Percentiles rank a stretch among this genome's conserved stretches.
phyloP scores from a whole-genome alignment of 805 yeast species.

The Metschnikowia gelsemii region DNA sequence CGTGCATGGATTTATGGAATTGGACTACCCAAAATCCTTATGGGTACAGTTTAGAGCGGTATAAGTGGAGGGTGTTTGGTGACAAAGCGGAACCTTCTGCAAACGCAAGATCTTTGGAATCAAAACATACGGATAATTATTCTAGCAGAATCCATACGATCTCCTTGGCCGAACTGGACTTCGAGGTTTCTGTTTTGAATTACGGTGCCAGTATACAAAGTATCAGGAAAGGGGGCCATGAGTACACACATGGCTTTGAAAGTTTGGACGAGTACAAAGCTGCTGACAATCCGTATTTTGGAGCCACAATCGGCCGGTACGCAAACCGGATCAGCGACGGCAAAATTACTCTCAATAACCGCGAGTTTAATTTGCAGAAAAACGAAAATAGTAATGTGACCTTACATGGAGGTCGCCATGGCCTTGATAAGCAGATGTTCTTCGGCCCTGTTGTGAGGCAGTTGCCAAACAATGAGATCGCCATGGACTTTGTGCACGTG shows the following conservation, averaged over 20 bases:
- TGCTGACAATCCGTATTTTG: slow-evolving; percentile 48
- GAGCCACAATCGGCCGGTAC: slow-evolving; percentile 64
- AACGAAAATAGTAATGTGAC: slow-evolving; percentile 39
- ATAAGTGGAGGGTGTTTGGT: slow-evolving; percentile 32
- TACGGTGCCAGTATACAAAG: slow-evolving; percentile 53
- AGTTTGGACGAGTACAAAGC: slow-evolving; percentile 29
- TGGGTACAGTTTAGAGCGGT: slow-evolving; percentile 47
- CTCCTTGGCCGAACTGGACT: slow-evolving; percentile 25
- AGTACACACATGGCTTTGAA: slow-evolving; percentile 42
- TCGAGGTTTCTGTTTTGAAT: slow-evolving; percentile 45
- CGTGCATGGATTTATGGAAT: slow-evolving; percentile 73
- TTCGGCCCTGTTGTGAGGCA: slow-evolving; percentile 52
- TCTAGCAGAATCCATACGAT: slow-evolving; percentile 39
- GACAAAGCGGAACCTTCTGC: slow-evolving; percentile 13
- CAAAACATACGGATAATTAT: no score
- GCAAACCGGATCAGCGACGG: slow-evolving; percentile 60
- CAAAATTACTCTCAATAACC: slow-evolving; percentile 40
- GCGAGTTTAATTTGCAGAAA: slow-evolving; percentile 38
- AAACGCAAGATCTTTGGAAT: no score
- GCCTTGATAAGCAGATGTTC: slow-evolving; percentile 51
- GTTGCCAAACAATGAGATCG: slow-evolving; percentile 26
- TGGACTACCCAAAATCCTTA: slow-evolving; percentile 71
- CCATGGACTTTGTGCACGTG: slow-evolving; percentile 38
- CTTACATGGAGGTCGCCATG: slow-evolving; percentile 56
- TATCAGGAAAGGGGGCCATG: slow-evolving; percentile 37